phyloP scores from a whole-genome alignment of 805 yeast genomes.

The Myxozyma sirexii region DNA sequence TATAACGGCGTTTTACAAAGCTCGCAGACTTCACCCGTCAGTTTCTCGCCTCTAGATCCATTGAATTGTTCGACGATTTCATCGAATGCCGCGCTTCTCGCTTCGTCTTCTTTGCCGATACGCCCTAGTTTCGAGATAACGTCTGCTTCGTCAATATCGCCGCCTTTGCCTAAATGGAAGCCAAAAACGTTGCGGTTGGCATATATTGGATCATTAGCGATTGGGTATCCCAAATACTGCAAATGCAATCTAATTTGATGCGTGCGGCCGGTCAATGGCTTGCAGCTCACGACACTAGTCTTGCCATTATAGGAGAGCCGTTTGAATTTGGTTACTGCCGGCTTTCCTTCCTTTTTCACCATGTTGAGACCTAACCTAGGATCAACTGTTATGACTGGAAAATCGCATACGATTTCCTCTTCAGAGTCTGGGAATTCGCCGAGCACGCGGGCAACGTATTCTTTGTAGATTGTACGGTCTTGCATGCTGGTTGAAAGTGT shows the following conservation, averaged over 20 bases:
- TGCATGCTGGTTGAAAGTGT: constrained; percentile 66
- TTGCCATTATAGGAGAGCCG: constrained; percentile 65
- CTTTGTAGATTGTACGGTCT: constrained; percentile 74
- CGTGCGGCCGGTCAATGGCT: constrained; percentile 89
- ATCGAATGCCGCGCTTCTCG: constrained; percentile 31
- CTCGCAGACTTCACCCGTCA: constrained; percentile 61
- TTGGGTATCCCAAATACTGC: constrained; percentile 86
- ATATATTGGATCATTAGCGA: constrained; percentile 89
- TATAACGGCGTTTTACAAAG: constrained; percentile 72
- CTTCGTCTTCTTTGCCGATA: constrained; percentile 37
- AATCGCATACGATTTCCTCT: constrained; percentile 56
- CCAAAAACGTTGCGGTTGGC: constrained; percentile 87
- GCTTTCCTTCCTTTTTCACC: constrained; percentile 48
- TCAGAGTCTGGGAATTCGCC: constrained; percentile 77
- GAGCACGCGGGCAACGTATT: constrained; percentile 82
- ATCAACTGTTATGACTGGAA: constrained; percentile 69
- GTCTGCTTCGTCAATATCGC: constrained; percentile 52
- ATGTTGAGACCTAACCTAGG: constrained; percentile 65
- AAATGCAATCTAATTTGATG: constrained; percentile 95
- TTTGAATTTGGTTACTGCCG: constrained; percentile 71
- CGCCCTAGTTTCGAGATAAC: constrained; percentile 50
- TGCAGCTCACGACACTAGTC: constrained; percentile 75
- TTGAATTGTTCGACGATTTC: constrained; percentile 23
- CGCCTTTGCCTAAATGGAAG: constrained; percentile 62
- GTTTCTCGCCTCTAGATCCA: constrained; percentile 58